Evolutionary conservation across 306 rosid genomes (phyloP).

Genomic region (Vigna unguiculata): DNA sequence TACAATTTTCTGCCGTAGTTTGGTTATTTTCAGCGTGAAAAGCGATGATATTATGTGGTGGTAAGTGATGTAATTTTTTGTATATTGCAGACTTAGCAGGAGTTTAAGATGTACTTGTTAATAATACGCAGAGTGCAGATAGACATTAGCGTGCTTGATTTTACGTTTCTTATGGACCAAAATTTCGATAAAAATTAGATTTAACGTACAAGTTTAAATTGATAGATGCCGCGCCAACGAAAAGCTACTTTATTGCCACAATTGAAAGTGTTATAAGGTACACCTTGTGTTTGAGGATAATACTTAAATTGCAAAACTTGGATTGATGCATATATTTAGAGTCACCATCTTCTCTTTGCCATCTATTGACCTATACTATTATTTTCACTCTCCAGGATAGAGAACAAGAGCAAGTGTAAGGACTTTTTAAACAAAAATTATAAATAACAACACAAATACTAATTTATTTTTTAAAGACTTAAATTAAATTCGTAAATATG

Average conservation of each 20-base stretch:
- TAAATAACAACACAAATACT: too few relatives aligned
- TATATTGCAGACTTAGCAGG: not conserved
- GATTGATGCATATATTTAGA: too few relatives aligned
- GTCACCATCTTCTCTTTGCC: too few relatives aligned
- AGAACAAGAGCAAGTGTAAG: too few relatives aligned
- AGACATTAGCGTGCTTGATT: not conserved
- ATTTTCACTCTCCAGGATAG: too few relatives aligned
- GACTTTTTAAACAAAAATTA: too few relatives aligned
- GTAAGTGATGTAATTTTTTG: not conserved
- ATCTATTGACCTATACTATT: too few relatives aligned
- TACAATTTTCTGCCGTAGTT: not conserved
- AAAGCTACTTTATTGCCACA: not conserved
- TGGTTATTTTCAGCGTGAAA: not conserved
- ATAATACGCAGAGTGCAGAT: not conserved
- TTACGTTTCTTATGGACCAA: not conserved
- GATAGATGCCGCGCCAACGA: not conserved
- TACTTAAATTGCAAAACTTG: too few relatives aligned
- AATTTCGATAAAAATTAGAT: not conserved
- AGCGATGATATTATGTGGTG: not conserved
- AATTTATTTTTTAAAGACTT: too few relatives aligned
- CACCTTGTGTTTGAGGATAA: too few relatives aligned
- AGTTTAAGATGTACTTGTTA: not conserved
- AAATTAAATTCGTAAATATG: too few relatives aligned
- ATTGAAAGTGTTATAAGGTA: not conserved
- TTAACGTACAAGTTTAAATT: too few relatives aligned